Evolutionary conservation across 2,329 filamentous ascomycete species (phyloP).

Genomic region (Colletotrichum gigasporum): DNA sequence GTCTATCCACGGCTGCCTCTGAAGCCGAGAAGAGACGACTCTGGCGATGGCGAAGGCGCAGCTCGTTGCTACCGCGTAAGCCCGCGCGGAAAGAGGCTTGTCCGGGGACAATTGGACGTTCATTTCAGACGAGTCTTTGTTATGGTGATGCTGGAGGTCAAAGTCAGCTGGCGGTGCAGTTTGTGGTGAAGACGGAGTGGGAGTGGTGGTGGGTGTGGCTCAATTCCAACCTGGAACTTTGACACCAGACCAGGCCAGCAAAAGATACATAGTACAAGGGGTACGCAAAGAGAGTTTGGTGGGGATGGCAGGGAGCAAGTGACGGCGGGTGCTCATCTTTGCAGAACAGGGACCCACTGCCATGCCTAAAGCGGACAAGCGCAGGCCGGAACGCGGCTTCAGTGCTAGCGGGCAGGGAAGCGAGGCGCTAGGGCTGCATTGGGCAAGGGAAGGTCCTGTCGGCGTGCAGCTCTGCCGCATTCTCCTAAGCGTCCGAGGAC

Average conservation of each 20-base stretch:
- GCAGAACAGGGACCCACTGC: neutral
- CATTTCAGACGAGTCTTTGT: neutral
- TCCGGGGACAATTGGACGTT: neutral
- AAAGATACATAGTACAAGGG: neutral
- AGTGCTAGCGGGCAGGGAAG: neutral
- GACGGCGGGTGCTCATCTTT: neutral
- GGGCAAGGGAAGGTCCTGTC: constrained; percentile 16
- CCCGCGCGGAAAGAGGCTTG: neutral
- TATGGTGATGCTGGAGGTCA: neutral
- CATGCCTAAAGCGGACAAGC: neutral
- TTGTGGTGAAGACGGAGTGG: neutral
- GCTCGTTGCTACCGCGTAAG: neutral
- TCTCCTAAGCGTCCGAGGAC: neutral
- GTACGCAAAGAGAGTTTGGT: neutral
- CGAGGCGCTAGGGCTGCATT: constrained; percentile 21
- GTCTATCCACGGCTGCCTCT: no score
- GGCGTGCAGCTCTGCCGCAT: neutral
- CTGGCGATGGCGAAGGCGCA: no score
- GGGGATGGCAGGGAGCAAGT: neutral
- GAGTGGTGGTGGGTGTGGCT: no score
- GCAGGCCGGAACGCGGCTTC: neutral
- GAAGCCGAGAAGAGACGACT: no score
- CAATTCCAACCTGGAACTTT: no score
- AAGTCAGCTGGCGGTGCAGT: neutral
- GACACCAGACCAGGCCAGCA: neutral